Percentiles rank a stretch among this genome's conserved stretches.
phyloP scores from a whole-genome alignment of 2,329 filamentous ascomycete genomes.

The Colletotrichum viniferum region DNA sequence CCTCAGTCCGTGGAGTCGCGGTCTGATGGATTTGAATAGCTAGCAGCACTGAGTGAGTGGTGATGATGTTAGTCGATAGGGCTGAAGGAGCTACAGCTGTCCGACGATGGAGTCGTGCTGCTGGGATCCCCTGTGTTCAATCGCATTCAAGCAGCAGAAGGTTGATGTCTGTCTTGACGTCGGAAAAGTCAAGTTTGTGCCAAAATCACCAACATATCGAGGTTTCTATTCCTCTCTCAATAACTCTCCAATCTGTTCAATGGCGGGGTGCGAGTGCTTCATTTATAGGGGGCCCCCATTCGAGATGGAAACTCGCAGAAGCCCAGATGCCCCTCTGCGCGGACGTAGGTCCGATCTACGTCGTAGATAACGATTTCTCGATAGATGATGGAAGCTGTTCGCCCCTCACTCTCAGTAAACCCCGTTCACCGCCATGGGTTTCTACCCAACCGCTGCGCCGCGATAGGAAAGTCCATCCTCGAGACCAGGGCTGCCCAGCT shows the following conservation, averaged over 20 bases:
- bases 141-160: background rate
- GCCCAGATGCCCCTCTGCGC: background rate
- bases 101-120: background rate
- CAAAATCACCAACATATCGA: background rate
- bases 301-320: slow-evolving; percentile 14
- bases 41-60: background rate
- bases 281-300: background rate
- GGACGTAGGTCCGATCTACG: background rate
- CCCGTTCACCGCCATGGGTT: slow-evolving; percentile 8
- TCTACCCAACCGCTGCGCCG: slow-evolving; percentile 6
- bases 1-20: background rate
- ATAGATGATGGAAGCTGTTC: background rate
- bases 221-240: background rate
- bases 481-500: slow-evolving; percentile 11
- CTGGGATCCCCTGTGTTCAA: background rate
- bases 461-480: slow-evolving; percentile 20
- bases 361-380: slow-evolving; percentile 14
- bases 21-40: background rate
- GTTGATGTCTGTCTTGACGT: background rate
- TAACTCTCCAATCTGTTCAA: background rate
- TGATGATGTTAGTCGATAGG: background rate
- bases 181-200: background rate
- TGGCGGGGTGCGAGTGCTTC: background rate
- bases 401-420: background rate
- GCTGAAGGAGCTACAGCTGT: background rate